These are phyloP conservation scores for Tolypocladium pustulatum DNA, from an alignment of 2,329 filamentous ascomycete species.

Conservation along the genomic window DNA sequence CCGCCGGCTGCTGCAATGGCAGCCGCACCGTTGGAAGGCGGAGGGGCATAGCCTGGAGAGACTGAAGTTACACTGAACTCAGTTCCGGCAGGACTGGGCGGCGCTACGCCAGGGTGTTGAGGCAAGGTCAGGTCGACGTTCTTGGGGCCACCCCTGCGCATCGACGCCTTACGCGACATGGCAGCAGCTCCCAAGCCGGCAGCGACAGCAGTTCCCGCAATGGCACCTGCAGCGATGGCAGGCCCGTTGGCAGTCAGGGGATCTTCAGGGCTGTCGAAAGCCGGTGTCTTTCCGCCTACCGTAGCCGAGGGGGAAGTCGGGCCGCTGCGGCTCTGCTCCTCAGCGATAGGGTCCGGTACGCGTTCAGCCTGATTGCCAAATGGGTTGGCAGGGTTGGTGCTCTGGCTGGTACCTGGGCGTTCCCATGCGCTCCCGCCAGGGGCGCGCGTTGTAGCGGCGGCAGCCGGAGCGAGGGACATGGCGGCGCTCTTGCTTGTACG, in stretches of 20 bases:
- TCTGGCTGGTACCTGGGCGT: constrained; percentile 32
- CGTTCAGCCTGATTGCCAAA: constrained; percentile 55
- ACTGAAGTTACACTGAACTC: constrained; percentile 51
- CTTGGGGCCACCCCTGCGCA: constrained; percentile 39
- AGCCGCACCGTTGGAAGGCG: constrained; percentile 32
- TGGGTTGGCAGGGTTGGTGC: constrained; percentile 53
- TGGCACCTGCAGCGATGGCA: constrained; percentile 14
- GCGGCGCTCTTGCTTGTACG: constrained; percentile 37
- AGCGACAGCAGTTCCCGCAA: constrained; percentile 18
- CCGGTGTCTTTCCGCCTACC: background rate
- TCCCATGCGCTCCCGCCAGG: constrained; percentile 34
- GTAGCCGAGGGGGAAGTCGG: constrained; percentile 11
- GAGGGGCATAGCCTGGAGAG: constrained; percentile 31
- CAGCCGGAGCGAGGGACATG: constrained; percentile 24
- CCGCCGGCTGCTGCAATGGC: constrained; percentile 54
- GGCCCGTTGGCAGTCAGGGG: constrained; percentile 27
- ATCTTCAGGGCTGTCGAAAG: constrained; percentile 16
- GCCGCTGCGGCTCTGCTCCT: constrained; percentile 16
- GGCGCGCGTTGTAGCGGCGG: constrained; percentile 9
- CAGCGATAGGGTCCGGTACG: constrained; percentile 28
- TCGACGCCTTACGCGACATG: constrained; percentile 44
- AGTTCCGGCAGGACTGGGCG: constrained; percentile 51
- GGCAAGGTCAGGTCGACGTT: constrained; percentile 44
- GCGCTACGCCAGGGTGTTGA: constrained; percentile 23
- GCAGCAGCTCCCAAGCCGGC: constrained; percentile 26